Evolutionary conservation across 1,139 yeast genomes (phyloP).

Genomic region (Candida glucosophila): DNA sequence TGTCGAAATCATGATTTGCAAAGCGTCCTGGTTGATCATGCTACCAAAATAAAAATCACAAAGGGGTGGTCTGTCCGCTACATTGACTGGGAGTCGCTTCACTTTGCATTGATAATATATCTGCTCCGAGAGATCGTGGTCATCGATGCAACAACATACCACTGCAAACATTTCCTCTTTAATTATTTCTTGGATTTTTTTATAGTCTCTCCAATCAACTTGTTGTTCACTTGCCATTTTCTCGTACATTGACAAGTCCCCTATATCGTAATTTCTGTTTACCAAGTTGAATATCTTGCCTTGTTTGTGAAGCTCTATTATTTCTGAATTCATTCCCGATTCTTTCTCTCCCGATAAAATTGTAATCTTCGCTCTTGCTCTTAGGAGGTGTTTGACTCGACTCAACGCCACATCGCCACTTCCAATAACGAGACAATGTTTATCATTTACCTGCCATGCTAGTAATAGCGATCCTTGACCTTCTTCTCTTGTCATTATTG

Average conservation of each 20-base stretch:
- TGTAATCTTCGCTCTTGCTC: conserved; percentile 64
- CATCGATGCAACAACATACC: conserved; percentile 73
- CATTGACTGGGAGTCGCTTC: conserved; percentile 58
- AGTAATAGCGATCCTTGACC: conserved; percentile 51
- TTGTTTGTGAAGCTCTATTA: conserved; percentile 23
- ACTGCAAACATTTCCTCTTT: conserved; percentile 42
- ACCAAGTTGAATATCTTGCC: conserved; percentile 37
- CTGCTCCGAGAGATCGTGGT: conserved; percentile 48
- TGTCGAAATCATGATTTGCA: conserved; percentile 78
- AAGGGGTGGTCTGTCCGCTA: conserved; percentile 75
- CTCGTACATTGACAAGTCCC: conserved; percentile 46
- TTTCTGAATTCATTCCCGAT: conserved; percentile 33
- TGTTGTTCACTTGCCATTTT: conserved; percentile 4
- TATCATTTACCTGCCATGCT: conserved; percentile 64
- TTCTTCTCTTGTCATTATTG: conserved; percentile 1
- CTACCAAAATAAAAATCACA: conserved; percentile 88
- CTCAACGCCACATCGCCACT: conserved; percentile 79
- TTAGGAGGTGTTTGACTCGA: conserved; percentile 55
- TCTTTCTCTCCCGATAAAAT: conserved; percentile 46
- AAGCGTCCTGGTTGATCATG: conserved; percentile 64
- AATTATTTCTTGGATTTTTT: conserved; percentile 24
- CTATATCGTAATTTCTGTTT: conserved; percentile 30
- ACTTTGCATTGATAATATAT: conserved; percentile 55
- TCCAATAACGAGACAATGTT: conserved; percentile 67
- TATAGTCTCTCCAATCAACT: conserved; percentile 19